A percentile compares a stretch with the other conserved stretches of the same genome.
Conservation (phyloP, 2,329 filamentous ascomycete species). For the Drechslerella dactyloides region DNA sequence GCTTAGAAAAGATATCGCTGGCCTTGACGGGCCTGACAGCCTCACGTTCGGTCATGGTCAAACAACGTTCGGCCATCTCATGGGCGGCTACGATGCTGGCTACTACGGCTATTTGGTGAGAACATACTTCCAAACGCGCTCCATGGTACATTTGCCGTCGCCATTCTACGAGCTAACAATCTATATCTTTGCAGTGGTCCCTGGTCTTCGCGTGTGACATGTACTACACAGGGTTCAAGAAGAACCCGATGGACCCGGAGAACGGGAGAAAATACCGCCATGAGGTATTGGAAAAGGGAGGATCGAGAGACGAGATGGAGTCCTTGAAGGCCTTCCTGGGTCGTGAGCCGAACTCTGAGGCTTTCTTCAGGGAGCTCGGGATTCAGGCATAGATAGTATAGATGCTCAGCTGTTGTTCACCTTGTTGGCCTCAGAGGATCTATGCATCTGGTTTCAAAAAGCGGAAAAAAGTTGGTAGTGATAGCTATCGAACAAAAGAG, state of each 20-base stretch:
- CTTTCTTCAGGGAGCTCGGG: slow-evolving; percentile 82
- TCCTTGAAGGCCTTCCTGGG: slow-evolving; percentile 80
- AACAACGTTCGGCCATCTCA: slow-evolving; percentile 80
- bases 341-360: slow-evolving; percentile 75
- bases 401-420: neutral
- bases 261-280: slow-evolving; percentile 78
- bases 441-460: no score
- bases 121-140: slow-evolving; percentile 11
- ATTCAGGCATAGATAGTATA: slow-evolving; percentile 51
- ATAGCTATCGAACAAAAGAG: no score
- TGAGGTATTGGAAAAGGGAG: slow-evolving; percentile 77
- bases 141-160: slow-evolving; percentile 60
- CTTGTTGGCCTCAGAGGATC: no score
- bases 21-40: slow-evolving; percentile 74
- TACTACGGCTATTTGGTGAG: slow-evolving; percentile 73
- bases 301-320: slow-evolving; percentile 79
- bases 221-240: slow-evolving; percentile 81
- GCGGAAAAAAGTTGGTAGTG: no score
- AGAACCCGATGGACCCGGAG: slow-evolving; percentile 76
- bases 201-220: slow-evolving; percentile 85
- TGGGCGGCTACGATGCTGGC: slow-evolving; percentile 82
- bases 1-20: slow-evolving; percentile 73
- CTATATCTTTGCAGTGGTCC: slow-evolving; percentile 61
- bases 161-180: neutral
- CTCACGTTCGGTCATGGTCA: slow-evolving; percentile 71